These are phyloP conservation scores for Pluteus cervinus DNA, from an alignment of 768 basidiomycete genomes.

Conservation along the genomic window DNA sequence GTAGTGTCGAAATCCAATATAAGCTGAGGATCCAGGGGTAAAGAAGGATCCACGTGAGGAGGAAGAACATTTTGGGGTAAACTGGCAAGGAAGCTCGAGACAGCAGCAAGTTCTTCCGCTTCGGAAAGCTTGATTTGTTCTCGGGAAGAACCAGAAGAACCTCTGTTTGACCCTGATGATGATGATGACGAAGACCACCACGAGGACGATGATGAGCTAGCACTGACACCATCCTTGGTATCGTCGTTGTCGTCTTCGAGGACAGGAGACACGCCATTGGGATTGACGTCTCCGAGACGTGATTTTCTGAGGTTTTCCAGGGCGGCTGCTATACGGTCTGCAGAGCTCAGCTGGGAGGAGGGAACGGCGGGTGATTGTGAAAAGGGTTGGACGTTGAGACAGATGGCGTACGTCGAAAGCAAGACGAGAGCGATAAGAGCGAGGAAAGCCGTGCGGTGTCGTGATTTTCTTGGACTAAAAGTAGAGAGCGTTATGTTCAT, in stretches of 20 bases:
- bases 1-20: slow-evolving; percentile 80
- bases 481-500: too few species aligned
- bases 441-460: slow-evolving; percentile 48
- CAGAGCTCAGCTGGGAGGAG: slow-evolving; percentile 23
- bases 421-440: slow-evolving; percentile 45
- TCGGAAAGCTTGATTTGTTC: slow-evolving; percentile 42
- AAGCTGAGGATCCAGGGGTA: slow-evolving; percentile 72
- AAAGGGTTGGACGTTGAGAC: slow-evolving; percentile 38
- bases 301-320: slow-evolving; percentile 3
- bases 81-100: slow-evolving; percentile 67
- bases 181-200: slow-evolving; percentile 1
- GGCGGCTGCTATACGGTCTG: slow-evolving; percentile 32
- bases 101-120: slow-evolving; percentile 66
- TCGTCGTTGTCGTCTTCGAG: slow-evolving; percentile 12
- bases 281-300: too few species aligned
- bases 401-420: slow-evolving; percentile 50
- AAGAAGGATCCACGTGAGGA: slow-evolving; percentile 49
- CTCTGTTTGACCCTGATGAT: background rate
- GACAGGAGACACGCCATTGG: too few species aligned
- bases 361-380: slow-evolving; percentile 30
- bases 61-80: slow-evolving; percentile 76
- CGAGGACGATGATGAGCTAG: too few species aligned
- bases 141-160: slow-evolving; percentile 13
- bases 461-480: slow-evolving; percentile 38
- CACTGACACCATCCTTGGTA: too few species aligned